Base-by-base conservation (phyloP, 1,139 yeast species). In the Geotrichum citri-aurantii region DNA sequence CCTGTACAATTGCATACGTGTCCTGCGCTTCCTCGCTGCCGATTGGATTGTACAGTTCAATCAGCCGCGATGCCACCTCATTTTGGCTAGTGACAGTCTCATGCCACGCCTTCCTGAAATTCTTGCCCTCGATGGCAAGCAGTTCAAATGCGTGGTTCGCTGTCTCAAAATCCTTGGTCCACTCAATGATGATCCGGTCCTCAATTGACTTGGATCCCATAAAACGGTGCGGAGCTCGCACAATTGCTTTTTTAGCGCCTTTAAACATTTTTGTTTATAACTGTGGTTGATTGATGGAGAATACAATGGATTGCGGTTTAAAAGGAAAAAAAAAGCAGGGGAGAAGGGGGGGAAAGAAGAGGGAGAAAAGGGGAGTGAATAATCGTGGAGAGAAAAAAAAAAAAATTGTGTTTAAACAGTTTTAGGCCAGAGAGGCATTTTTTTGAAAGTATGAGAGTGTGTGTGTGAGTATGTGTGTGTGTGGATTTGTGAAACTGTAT, bases 181-280 rank as follows among this genome's bases (percentile, higher is more conserved):
- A 81, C 54, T 78, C 79, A 12, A 73, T 68, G 37, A 82, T 74
- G 52, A 81, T 69, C 61, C 80, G 79, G 66, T 81, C 84, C 63
- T 81, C 84, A 17, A 67, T 64, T 12, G 73, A 67, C 62, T 74
- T 73, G 62, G 65, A 64, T 21, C 75, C 75, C 12, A 68, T 57
- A 17, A 74, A 63, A 33, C 70, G 65, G 62, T 73, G 77, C n/a
- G 77, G 77, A 1, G 75, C 68, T 42, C 77, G 65, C 42, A 66
- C 72, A 40, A 73, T 65, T 26, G 76, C 75, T 62, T 73, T 73
- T 59, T 68, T 70, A 47, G 75, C 70, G 33, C 77, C 77, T 59
- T 72, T 64, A 50, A 68, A 60, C 73, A 71, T 69, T 40, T 21
- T 17, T 40, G 21, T 26, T 40, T 12, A 14, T 37, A n/a, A 12